phyloP scores from a whole-genome alignment of 2,329 filamentous ascomycete species.

The Colletotrichum sp. region DNA sequence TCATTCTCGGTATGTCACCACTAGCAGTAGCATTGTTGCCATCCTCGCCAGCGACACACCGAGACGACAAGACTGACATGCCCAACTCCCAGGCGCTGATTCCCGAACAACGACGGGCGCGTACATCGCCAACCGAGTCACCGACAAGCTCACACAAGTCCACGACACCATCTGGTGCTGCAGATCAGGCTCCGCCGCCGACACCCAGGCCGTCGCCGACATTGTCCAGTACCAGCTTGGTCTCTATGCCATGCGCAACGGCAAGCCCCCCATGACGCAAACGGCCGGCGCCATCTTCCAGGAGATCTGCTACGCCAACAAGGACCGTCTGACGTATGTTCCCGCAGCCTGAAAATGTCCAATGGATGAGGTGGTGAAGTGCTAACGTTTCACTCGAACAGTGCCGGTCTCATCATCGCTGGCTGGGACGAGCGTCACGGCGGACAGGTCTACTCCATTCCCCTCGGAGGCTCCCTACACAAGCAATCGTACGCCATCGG shows the following conservation, averaged over 20 bases:
- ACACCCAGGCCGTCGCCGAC: constrained; percentile 97
- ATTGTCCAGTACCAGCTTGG: constrained; percentile 97
- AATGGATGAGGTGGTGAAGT: background rate
- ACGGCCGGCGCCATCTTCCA: constrained; percentile 96
- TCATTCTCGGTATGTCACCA: constrained; percentile 76
- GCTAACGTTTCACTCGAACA: background rate
- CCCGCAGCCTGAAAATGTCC: background rate
- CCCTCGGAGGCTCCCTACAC: constrained; percentile 93
- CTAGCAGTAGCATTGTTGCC: background rate
- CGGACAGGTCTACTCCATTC: constrained; percentile 97
- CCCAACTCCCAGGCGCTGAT: constrained; percentile 71
- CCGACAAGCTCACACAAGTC: constrained; percentile 98
- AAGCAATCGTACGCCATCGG: constrained; percentile 96
- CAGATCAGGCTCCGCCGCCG: constrained; percentile 94
- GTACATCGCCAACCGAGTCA: constrained; percentile 99
- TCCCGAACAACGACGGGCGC: constrained; percentile 96
- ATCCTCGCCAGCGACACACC: background rate
- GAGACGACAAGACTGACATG: no score
- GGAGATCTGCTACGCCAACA: constrained; percentile 97
- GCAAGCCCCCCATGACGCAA: constrained; percentile 90
- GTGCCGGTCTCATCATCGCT: constrained; percentile 97
- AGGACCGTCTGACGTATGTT: constrained; percentile 84
- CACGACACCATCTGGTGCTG: constrained; percentile 99
- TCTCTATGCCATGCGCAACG: constrained; percentile 88
- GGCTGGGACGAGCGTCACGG: constrained; percentile 95